A percentile compares a stretch with the other conserved stretches of the same genome.
Evolutionary conservation across 768 basidiomycete species (phyloP).

Genomic region (Brasilioporus rufonigricans): DNA sequence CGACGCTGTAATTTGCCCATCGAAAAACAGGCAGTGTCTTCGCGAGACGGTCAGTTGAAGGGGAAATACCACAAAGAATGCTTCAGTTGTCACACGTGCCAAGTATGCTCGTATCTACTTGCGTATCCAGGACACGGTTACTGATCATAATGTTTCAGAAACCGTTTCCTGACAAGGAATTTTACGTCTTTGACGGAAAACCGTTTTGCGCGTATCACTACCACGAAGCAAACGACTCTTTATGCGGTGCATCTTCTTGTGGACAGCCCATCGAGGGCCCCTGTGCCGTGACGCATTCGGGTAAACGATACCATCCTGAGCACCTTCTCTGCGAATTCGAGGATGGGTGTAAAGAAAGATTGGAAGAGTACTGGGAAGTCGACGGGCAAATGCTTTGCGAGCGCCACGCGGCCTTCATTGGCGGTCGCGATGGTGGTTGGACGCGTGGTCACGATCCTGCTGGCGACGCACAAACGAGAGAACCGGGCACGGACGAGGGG

Average conservation of each 20-base stretch:
- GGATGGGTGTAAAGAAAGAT: slow-evolving; percentile 48
- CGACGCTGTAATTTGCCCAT: slow-evolving; percentile 85
- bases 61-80: slow-evolving; percentile 93
- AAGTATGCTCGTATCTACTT: slow-evolving; percentile 43
- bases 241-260: slow-evolving; percentile 77
- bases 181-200: slow-evolving; percentile 89
- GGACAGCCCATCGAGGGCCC: slow-evolving; percentile 91
- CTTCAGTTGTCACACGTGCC: slow-evolving; percentile 84
- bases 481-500: slow-evolving; percentile 33
- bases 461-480: slow-evolving; percentile 5
- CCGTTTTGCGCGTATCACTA: slow-evolving; percentile 93
- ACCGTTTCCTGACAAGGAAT: slow-evolving; percentile 89
- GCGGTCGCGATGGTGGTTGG: slow-evolving; percentile 24
- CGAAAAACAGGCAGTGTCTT: slow-evolving; percentile 88
- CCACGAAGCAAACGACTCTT: slow-evolving; percentile 85
- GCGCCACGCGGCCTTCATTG: slow-evolving; percentile 53
- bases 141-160: slow-evolving; percentile 42
- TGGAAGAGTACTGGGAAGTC: slow-evolving; percentile 88
- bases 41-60: slow-evolving; percentile 89
- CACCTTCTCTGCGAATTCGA: slow-evolving; percentile 82
- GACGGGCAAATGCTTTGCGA: slow-evolving; percentile 87
- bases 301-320: slow-evolving; percentile 83
- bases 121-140: neutral
- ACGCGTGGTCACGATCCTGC: slow-evolving; percentile 14
- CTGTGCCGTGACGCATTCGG: slow-evolving; percentile 82